These are phyloP conservation scores for Emmonsiellopsis sp. DNA, from an alignment of 2,329 filamentous ascomycete species.

Conservation along the genomic window DNA sequence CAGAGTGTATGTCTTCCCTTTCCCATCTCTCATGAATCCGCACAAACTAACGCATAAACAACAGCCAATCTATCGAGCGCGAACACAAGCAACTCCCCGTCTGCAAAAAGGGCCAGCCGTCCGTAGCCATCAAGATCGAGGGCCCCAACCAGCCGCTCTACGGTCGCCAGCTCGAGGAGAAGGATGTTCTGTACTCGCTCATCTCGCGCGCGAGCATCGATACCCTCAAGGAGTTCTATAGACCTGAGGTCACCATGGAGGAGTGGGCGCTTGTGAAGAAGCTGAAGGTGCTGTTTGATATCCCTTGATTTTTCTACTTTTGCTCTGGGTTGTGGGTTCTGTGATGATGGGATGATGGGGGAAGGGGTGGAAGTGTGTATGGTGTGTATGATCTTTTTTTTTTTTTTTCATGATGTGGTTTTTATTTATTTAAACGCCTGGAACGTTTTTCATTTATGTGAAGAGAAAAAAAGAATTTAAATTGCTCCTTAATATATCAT, in stretches of 20 bases:
- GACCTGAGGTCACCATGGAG: conserved; percentile 75
- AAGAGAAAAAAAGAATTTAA: too few relatives aligned
- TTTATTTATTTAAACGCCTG: too few relatives aligned
- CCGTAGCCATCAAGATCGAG: conserved; percentile 96
- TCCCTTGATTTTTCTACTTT: conserved; percentile 44
- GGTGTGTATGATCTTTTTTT: too few relatives aligned
- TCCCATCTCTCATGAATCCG: neutral
- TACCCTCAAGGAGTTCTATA: conserved; percentile 91
- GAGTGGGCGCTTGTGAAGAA: conserved; percentile 95
- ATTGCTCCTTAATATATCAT: too few relatives aligned
- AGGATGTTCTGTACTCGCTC: conserved; percentile 75
- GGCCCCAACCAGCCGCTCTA: conserved; percentile 87
- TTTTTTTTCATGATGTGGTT: too few relatives aligned
- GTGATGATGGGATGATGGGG: too few relatives aligned
- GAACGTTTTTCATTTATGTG: too few relatives aligned
- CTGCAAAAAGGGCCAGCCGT: conserved; percentile 95
- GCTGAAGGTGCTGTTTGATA: conserved; percentile 89
- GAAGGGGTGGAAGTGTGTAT: too few relatives aligned
- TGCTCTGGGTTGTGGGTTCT: neutral
- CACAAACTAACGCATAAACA: conserved; percentile 14
- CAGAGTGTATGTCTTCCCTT: conserved; percentile 66
- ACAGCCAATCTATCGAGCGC: conserved; percentile 86
- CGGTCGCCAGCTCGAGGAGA: conserved; percentile 88
- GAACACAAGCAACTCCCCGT: conserved; percentile 91
- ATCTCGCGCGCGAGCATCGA: conserved; percentile 87